Evolutionary conservation across 768 basidiomycete genomes (phyloP), one percentile per base, ranked within the genome.

Genomic region (Gloeophyllum trabeum): DNA sequence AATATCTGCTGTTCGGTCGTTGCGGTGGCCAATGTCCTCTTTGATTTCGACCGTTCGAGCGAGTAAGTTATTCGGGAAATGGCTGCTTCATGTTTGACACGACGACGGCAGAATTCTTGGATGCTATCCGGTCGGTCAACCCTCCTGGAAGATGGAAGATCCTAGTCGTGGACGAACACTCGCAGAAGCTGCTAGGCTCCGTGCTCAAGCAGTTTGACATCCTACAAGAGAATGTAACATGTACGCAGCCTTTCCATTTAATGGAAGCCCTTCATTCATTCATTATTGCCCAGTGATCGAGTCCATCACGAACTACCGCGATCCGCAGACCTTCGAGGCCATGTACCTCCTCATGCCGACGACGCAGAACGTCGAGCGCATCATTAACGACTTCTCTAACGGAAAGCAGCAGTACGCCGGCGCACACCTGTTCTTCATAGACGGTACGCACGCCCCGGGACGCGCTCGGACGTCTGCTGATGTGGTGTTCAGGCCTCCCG

Each of bases 341-440:
- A 67, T 98, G 53, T 98, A 99, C 58, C 63, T 99, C 47, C 67
- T 98, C 45, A 94, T 93, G 77, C 87, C 96, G 13, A 98, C 96
- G 3, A 78, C 78, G 1, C 87, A 91, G 66, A 98, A 98, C 60
- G 77, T 98, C 35, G 82, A 94, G 43, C 76, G 92, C 18, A 71
- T 99, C 54, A 82, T 98, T 51, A 76, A 70, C 24, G 96, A 99
- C 61, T 94, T 91, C 55, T 64, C 67, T 3, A 55, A 61, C 30
- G 71, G 70, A 12, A 67, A 70, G 50, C 77, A 82, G 50, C 73
- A 72, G 46, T 98, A 98, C 57, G 79, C 79, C 14, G 81, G 65
- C 0, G 94, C 86, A 0, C 88, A 98, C 59, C 59, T 97, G 43
- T 93, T 92, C 72, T 99, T 98, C 58, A 70, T 93, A 45, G 94